Percentiles rank a stretch among this genome's conserved stretches.
These are phyloP conservation scores for Populus hybrid DNA, from an alignment of 441 rosid genomes.

Conservation along the genomic window DNA sequence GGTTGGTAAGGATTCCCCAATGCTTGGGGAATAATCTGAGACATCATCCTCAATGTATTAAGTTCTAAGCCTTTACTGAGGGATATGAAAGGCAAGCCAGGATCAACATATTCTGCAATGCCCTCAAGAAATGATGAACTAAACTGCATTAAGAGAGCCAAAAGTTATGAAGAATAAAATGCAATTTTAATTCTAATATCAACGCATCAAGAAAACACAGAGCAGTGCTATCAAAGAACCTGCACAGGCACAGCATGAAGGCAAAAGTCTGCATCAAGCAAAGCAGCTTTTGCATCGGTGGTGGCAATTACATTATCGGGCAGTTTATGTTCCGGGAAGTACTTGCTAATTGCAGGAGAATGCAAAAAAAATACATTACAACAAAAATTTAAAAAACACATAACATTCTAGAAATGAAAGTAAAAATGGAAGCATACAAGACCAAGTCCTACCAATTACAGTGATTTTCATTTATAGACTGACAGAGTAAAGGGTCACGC, in stretches of 20 bases:
- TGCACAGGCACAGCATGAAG: constrained; percentile 93
- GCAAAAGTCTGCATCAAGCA: constrained; percentile 78
- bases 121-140: constrained; percentile 79
- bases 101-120: constrained; percentile 72
- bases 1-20: constrained; percentile 78
- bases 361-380: background rate
- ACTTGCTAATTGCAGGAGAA: constrained; percentile 45
- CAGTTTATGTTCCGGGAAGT: constrained; percentile 75
- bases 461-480: constrained; percentile 59
- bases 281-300: constrained; percentile 67
- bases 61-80: constrained; percentile 94
- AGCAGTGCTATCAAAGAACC: constrained; percentile 35
- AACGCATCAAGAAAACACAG: background rate
- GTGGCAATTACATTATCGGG: constrained; percentile 84
- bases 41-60: constrained; percentile 86
- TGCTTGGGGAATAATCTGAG: constrained; percentile 81
- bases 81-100: constrained; percentile 84
- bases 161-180: background rate
- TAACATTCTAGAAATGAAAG: background rate
- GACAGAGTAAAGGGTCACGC: constrained; percentile 67
- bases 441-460: constrained; percentile 43
- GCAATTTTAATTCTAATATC: background rate
- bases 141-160: constrained; percentile 50
- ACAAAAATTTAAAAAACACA: background rate
- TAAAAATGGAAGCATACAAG: background rate